Base-by-base conservation (phyloP, 441 rosid species). In the California macrophylla region DNA sequence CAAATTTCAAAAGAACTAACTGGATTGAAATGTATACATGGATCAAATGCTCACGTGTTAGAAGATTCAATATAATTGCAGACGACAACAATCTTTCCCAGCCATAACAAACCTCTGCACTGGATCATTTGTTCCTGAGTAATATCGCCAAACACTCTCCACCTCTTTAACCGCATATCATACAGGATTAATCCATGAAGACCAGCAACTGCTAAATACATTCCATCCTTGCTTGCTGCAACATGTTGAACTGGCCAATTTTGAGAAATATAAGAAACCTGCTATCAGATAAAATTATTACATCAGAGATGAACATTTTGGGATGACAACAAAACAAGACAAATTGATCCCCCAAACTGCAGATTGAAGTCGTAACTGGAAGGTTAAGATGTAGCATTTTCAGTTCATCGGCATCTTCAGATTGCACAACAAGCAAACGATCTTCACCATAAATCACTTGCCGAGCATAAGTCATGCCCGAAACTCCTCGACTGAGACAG, bases 201-300 rank as follows among this genome's bases (percentile, higher is more conserved):
- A 80, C 98, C 98, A 80, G 97, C 98, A 75, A 87, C 97, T 30
- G 98, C 99, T 69, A 94, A 76, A 82, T 87, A 89, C 90, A 85
- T 87, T 66, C 99, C 98, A 76, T 95, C 99, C 85, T 85, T 92
- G 84, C 97, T 95, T 68, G 98, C 95, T 64, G 99, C 97, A 72
- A 90, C 99, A 75, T 95, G 97, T 79, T 89, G 99, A 74, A 95
- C 92, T 23, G 99, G 99, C 97, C 98, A 95, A 77, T 95, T 95
- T 45, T 90, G 98, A 36, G 95, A 86, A 74, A 92, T 82, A 76
- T 92, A 89, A 50, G 95, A 84, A 75, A 87, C 96, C 99, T 95
- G 84, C 58, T 65, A 70, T 71, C 81, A 77, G 66, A 73, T 69
- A 72, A 70, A 64, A 60, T 62, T 3, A 45, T 64, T 45, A 45